These are phyloP conservation scores for Crithidia expoeki DNA, from an alignment of 208 protist genomes.

Conservation along the genomic window DNA sequence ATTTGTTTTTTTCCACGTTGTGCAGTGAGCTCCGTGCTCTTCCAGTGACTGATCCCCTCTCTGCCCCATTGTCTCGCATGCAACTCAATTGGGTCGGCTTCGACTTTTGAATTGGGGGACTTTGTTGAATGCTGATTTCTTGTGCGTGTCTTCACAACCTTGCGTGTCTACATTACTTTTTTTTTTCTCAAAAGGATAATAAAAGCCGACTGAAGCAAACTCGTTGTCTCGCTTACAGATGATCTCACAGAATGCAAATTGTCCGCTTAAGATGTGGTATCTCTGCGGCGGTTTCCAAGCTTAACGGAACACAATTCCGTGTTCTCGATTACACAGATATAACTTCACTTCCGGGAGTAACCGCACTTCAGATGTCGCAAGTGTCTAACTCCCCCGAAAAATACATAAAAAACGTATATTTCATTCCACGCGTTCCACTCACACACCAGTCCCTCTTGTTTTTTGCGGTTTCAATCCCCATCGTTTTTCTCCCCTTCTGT, in stretches of 20 bases:
- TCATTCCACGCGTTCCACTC: too few relatives aligned
- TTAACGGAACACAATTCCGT: too few relatives aligned
- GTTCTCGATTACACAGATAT: too few relatives aligned
- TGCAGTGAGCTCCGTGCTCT: not conserved
- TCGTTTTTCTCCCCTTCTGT: not conserved
- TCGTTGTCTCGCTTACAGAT: too few relatives aligned
- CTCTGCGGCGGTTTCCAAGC: too few relatives aligned
- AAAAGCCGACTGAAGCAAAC: not conserved
- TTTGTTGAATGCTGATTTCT: not conserved
- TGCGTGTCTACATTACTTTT: slow-evolving; percentile 8
- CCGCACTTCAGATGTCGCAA: too few relatives aligned
- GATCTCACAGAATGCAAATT: too few relatives aligned
- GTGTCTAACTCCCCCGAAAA: too few relatives aligned
- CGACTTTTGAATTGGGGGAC: not conserved
- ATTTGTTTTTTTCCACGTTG: not conserved
- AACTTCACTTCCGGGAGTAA: too few relatives aligned
- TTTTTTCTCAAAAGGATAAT: not conserved
- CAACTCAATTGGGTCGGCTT: not conserved
- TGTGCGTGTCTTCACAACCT: not conserved
- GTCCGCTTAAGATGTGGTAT: too few relatives aligned
- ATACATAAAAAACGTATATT: not conserved
- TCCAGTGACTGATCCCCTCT: not conserved
- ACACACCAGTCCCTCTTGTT: not conserved
- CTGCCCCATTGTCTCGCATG: too few relatives aligned
- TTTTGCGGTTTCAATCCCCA: not conserved